Base-by-base conservation (phyloP, 2,329 filamentous ascomycete genomes). In the Rutstroemia sp. region DNA sequence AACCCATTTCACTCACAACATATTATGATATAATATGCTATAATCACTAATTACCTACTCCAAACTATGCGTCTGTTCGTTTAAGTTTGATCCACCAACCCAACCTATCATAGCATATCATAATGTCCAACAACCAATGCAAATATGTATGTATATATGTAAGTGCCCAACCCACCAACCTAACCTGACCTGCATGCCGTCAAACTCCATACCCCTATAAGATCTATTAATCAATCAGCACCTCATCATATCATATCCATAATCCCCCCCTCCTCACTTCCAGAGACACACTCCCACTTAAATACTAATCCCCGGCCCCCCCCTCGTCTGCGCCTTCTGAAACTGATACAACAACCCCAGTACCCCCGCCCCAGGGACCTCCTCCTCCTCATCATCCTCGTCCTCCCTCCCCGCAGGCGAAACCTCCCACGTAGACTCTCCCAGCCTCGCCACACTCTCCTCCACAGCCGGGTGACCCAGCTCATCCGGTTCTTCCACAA, bases 291-390 rank as follows among this genome's bases (percentile, higher is more conserved):
- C 21, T 38, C 8, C 17, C 25, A 16, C 49, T 63, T 49, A 72
- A 62, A 72, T 71, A 61, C 66, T 68, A 46, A 72, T 63, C 14
- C 70, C 67, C n/a, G 66, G 62, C 60, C 73, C 71, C 53, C 73
- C 76, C 58, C 78, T 76, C 25, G 75, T 76, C 60, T 82, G 79
- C 39, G 80, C 82, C 69, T 81, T 83, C 60, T 84, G 81, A 64
- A 87, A 87, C 65, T 88, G 82, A 67, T 84, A 81, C 56, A 88
- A 74, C 62, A 88, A 69, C 8, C 84, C 84, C 57, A 88, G 69
- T 5, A 87, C 83, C 2, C 84, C 84, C 2, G 75, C 77, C 4
- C 77, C 76, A 37, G 66, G 72, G 34, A 68, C 19, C 21, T 8
- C 7, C 78, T 74, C 23, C 51, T 76, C 73, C 30, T 76, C 75